Evolutionary conservation across 2,329 filamentous ascomycete genomes (phyloP).

Genomic region (Colletotrichum zoysiae): DNA sequence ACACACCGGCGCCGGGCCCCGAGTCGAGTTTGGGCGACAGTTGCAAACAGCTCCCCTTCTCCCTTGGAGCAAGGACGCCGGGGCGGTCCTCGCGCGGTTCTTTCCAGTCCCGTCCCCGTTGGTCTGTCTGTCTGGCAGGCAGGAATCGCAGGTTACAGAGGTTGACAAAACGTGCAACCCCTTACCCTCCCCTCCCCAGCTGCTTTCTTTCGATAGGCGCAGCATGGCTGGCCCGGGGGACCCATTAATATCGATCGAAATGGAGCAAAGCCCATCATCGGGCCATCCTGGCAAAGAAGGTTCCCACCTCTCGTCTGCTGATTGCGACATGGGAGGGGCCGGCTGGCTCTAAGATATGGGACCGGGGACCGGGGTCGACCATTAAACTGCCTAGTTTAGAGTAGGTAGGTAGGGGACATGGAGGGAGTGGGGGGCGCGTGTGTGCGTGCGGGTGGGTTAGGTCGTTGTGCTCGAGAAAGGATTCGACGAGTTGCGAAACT

Average conservation of each 20-base stretch:
- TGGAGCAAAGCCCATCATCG: not conserved
- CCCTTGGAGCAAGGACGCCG: not conserved
- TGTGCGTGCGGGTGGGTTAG: not conserved
- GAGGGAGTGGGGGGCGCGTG: not conserved
- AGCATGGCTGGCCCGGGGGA: not conserved
- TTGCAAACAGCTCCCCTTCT: not conserved
- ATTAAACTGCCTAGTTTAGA: not conserved
- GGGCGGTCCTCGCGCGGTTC: slow-evolving; percentile 1
- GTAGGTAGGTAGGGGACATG: not conserved
- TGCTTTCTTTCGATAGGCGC: slow-evolving; percentile 5
- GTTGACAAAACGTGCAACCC: not conserved
- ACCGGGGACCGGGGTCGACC: slow-evolving; percentile 12
- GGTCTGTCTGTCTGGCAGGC: not conserved
- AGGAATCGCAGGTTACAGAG: not conserved
- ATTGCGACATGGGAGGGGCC: slow-evolving; percentile 37
- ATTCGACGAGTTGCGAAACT: slow-evolving; percentile 33
- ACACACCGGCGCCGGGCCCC: not conserved
- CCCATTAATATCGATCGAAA: slow-evolving; percentile 4
- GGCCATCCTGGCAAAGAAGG: not conserved
- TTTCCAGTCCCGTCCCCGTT: not conserved
- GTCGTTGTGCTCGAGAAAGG: slow-evolving; percentile 13
- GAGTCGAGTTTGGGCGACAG: not conserved
- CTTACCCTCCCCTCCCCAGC: too few relatives aligned
- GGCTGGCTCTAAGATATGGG: slow-evolving; percentile 13
- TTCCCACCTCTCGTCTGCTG: slow-evolving; percentile 6